Base-by-base conservation (phyloP, 2,329 filamentous ascomycete genomes). In the Fusarium sterilihyphosum region DNA sequence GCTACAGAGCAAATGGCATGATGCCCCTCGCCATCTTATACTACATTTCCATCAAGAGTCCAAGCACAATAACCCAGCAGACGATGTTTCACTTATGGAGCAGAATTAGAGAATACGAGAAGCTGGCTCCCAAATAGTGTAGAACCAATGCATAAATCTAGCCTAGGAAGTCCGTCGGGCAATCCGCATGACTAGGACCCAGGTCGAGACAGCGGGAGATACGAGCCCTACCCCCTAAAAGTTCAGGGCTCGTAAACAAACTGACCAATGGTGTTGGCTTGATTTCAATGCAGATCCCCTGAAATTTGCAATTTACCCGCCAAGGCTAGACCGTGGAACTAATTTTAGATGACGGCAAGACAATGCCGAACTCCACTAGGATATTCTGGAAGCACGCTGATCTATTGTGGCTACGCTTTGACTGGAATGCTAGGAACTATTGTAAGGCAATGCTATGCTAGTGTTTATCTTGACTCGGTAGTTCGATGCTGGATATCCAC, bases 271-370 rank as follows among this genome's bases (percentile, higher is more conserved):
- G 6, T 2, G 6, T 10, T 10, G 26, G 9, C 1, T 22, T 60
- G 61, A 63, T 63, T 63, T 58, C 24, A 46, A 58, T 44, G 11
- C 31, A 58, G 20, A 31, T 62, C 24, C 38, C 37, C 38, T 62
- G 24, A 31, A 59, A 62, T 62, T 62, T 58, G 31, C 50, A 53
- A 61, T 61, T 44, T 31, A 26, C 17, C 46, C 26, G 9, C 22
- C 17, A 29, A 9, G 12, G 18, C 20, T 56, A 59, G 49, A 52
- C 37, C 22, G 31, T 13, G 14, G 8, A 2, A n/a, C 65, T 61
- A 67, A 67, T 67, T 68, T 68, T 68, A 68, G 65, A 52, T 31
- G 20, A 31, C 63, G 44, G 53, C 26, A 52, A 14, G 29, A 38
- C n/a, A 61, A 38, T 61, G 63, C 65, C 65, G 63, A 29, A 18